Conservation (phyloP, 192 early-diverging fungal genomes). For the Pilaira anomala region DNA sequence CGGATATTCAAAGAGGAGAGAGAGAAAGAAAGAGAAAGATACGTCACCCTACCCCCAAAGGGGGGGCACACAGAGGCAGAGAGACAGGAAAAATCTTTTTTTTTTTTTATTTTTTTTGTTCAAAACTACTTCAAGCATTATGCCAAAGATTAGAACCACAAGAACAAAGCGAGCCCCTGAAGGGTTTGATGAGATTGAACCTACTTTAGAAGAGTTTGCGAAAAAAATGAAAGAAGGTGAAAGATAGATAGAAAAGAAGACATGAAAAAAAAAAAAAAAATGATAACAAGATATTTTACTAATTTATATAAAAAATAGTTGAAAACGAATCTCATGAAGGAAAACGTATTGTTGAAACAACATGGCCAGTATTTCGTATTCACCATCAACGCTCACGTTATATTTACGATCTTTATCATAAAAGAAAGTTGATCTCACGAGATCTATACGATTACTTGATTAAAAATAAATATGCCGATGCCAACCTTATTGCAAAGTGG, state of each 20-base stretch:
- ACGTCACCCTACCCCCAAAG: too few species aligned
- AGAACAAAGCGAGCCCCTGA: conserved; percentile 87
- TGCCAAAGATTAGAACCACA: conserved; percentile 74
- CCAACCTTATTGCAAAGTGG: conserved; percentile 96
- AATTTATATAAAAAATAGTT: conserved; percentile 47
- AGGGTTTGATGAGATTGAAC: conserved; percentile 95
- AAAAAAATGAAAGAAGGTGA: conserved; percentile 93
- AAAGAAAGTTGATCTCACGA: conserved; percentile 88
- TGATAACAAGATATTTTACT: not conserved
- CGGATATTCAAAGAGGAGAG: too few species aligned
- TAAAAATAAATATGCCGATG: conserved; percentile 90
- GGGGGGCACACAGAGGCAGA: too few species aligned
- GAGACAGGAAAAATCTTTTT: not conserved
- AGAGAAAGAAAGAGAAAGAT: too few species aligned
- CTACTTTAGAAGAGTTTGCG: conserved; percentile 85
- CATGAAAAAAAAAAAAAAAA: not conserved
- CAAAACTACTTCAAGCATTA: conserved; percentile 18
- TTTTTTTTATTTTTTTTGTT: not conserved
- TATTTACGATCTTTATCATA: conserved; percentile 95
- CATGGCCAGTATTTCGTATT: conserved; percentile 93
- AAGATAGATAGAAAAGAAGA: not conserved
- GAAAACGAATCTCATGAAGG: conserved; percentile 94
- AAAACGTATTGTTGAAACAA: conserved; percentile 88
- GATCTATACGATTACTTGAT: conserved; percentile 92
- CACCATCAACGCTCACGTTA: conserved; percentile 98